A percentile compares a stretch with the other conserved stretches of the same genome.
phyloP scores from a whole-genome alignment of 2,329 filamentous ascomycete genomes.

The Davidsoniella neocaledoniae region DNA sequence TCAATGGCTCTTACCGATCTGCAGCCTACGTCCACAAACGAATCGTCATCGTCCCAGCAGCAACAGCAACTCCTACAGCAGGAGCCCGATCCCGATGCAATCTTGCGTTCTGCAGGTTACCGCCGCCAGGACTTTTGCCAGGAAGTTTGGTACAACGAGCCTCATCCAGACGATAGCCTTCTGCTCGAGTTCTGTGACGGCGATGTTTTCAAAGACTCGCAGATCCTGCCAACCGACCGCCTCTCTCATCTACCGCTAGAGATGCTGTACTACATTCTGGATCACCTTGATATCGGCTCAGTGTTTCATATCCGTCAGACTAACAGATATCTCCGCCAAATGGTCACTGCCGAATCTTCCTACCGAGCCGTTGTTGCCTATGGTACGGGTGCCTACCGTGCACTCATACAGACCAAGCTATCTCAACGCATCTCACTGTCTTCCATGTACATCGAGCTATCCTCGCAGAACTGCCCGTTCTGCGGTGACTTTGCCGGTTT shows the following conservation, averaged over 20 bases:
- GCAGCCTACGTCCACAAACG: too few species aligned
- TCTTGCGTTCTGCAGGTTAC: background rate
- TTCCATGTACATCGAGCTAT: background rate
- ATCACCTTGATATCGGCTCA: background rate
- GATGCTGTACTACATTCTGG: background rate
- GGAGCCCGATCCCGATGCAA: background rate
- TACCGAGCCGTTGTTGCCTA: background rate
- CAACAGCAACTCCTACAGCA: too few species aligned
- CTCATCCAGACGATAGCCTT: background rate
- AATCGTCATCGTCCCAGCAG: too few species aligned
- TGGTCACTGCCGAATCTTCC: background rate
- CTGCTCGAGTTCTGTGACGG: background rate
- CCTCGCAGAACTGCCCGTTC: background rate
- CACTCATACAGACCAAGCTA: background rate
- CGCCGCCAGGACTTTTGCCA: background rate
- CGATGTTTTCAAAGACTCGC: too few species aligned
- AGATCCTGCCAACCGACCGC: background rate
- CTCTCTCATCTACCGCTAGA: conserved; percentile 1
- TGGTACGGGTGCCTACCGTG: background rate
- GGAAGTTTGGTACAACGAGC: background rate
- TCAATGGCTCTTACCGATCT: too few species aligned
- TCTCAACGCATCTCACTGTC: background rate
- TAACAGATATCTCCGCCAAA: background rate
- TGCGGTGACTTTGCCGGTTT: conserved; percentile 5
- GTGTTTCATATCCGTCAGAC: conserved; percentile 3